Base-by-base conservation (phyloP, 2,329 filamentous ascomycete species). In the Diplodia intermedia region DNA sequence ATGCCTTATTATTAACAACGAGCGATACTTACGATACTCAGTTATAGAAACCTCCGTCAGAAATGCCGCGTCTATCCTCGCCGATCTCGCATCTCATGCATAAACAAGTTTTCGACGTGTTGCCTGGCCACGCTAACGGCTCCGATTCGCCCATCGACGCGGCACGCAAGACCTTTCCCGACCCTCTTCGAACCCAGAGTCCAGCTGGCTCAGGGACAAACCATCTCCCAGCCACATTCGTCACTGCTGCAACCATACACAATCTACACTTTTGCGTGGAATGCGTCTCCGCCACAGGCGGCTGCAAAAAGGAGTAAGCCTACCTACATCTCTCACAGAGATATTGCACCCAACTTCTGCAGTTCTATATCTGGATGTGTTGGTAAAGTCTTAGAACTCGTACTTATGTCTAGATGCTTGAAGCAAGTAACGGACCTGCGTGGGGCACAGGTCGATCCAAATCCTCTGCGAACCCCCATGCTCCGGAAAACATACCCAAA, bases 211-310 rank as follows among this genome's bases (percentile, higher is more conserved):
- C 36, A 38, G 36, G 36, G 36, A 38, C 36, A 11, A 12, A 12
- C 36, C 36, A 38, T 38, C 36, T 12, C 36, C 33, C 31, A 56
- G 54, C 54, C 54, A 56, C 54, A 15, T 11, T 38, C 54, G 54
- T 56, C 54, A 56, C 23, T 4, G n/a, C 43, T 8, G 14, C 33
- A 38, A 40, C 54, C 23, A 8, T 12, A 38, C 14, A n/a, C 31
- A 20, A 23, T 20, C 33, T 5, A 38, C 33, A 23, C 18, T 9
- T 20, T 38, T 56, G 18, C 54, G 36, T 56, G 3, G 9, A 38
- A 33, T 9, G 31, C 31, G 31, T 33, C 31, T 33, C 31, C 31
- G 8, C 31, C 31, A 33, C 31, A 33, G 4, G 26, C 26, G 26
- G 26, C 26, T 26, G 26, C 26, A 4, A 26, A 26, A 26, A 26